A percentile compares a stretch with the other conserved stretches of the same genome.
phyloP scores from a whole-genome alignment of 2,329 filamentous ascomycete species.

The Neurospora sp. region DNA sequence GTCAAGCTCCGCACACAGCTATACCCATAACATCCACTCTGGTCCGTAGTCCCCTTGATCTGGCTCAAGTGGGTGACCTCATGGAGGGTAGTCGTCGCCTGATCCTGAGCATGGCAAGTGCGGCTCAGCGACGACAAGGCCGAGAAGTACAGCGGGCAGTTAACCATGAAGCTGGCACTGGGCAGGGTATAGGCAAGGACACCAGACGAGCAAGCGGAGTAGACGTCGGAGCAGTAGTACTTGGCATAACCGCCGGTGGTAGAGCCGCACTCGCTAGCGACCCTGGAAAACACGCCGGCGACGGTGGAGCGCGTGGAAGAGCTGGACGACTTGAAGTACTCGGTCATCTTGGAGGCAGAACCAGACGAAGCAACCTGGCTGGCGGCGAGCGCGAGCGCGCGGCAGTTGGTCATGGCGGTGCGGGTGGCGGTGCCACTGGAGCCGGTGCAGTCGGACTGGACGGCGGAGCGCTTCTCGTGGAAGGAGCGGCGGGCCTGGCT shows the following conservation, averaged over 20 bases:
- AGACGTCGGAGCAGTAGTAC: conserved; percentile 51
- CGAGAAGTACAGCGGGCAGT: conserved; percentile 52
- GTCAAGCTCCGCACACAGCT: conserved; percentile 40
- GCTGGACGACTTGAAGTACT: conserved; percentile 55
- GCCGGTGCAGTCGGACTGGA: no score
- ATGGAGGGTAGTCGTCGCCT: conserved; percentile 55
- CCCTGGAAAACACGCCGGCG: conserved; percentile 37
- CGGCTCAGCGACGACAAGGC: conserved; percentile 37
- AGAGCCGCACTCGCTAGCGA: conserved; percentile 46
- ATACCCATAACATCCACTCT: conserved; percentile 49
- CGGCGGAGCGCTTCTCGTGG: conserved; percentile 25
- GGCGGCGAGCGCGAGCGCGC: conserved; percentile 41
- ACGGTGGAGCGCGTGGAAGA: conserved; percentile 37
- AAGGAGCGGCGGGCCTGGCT: conserved; percentile 38
- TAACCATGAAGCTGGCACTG: conserved; percentile 43
- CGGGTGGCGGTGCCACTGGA: conserved; percentile 32
- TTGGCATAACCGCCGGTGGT: conserved; percentile 36
- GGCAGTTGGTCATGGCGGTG: conserved; percentile 45
- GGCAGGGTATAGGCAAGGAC: conserved; percentile 56
- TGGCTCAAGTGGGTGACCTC: conserved; percentile 54
- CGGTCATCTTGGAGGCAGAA: conserved; percentile 37
- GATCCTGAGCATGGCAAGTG: conserved; percentile 54
- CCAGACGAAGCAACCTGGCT: conserved; percentile 41
- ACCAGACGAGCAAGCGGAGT: conserved; percentile 37
- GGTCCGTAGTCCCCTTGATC: conserved; percentile 49